A percentile compares a stretch with the other conserved stretches of the same genome.
phyloP scores from a whole-genome alignment of 805 yeast species.

The Lipomyces oligophaga region DNA sequence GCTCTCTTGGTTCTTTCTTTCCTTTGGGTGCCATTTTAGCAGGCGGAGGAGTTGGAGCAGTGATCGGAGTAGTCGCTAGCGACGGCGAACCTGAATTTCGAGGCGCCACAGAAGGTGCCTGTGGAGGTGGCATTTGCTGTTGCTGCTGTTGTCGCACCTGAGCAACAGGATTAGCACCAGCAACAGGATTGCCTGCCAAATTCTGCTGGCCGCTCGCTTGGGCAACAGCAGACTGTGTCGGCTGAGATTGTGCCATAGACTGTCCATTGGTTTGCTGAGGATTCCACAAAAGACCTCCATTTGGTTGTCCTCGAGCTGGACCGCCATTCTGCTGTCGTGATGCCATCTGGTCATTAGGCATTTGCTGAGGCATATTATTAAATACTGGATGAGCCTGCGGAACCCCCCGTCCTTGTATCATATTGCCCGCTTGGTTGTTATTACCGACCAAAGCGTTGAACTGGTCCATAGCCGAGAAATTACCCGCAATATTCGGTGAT shows the following conservation, averaged over 20 bases:
- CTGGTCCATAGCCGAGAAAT: conserved; percentile 32
- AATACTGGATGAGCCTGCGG: conserved; percentile 15
- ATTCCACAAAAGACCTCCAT: conserved; percentile 18
- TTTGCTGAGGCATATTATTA: conserved; percentile 16
- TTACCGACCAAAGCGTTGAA: conserved; percentile 35
- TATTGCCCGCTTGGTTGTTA: conserved; percentile 20
- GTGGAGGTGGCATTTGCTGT: conserved; percentile 29
- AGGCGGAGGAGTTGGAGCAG: conserved; percentile 29
- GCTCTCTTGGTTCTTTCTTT: conserved; percentile 25
- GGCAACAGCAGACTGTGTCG: no score
- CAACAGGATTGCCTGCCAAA: not conserved
- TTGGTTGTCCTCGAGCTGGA: conserved; percentile 6
- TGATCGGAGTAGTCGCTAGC: conserved; percentile 17
- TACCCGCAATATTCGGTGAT: conserved; percentile 34
- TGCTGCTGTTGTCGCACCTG: conserved; percentile 19
- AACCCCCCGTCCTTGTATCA: conserved; percentile 24
- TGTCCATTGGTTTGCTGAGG: conserved; percentile 6
- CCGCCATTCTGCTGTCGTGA: conserved; percentile 11
- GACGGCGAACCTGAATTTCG: conserved; percentile 22
- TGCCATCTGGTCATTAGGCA: conserved; percentile 3
- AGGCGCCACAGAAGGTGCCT: conserved; percentile 11
- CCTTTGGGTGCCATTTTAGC: conserved; percentile 18
- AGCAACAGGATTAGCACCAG: not conserved
- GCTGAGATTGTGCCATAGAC: not conserved
- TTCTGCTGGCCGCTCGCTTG: no score